A percentile compares a stretch with the other conserved stretches of the same genome.
phyloP scores from a whole-genome alignment of 805 yeast genomes.

The Saccharomycopsis oosterbeekiorum region DNA sequence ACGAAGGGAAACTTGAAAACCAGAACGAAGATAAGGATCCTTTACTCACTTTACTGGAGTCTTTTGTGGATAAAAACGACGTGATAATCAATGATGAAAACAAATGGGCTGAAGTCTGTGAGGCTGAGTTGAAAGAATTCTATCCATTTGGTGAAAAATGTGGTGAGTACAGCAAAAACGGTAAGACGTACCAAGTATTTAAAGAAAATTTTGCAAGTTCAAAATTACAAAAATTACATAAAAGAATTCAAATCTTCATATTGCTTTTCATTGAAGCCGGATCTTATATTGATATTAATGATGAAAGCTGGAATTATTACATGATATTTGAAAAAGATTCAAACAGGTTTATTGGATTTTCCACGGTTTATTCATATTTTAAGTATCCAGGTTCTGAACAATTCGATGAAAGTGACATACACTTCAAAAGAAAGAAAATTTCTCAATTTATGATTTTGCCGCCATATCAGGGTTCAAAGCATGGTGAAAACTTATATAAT shows the following conservation, averaged over 20 bases:
- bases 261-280: slow-evolving; percentile 91
- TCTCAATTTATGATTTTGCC: slow-evolving; percentile 85
- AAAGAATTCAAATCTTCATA: slow-evolving; percentile 68
- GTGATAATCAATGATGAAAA: slow-evolving; percentile 54
- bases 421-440: slow-evolving; percentile 51
- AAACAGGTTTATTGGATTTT: slow-evolving; percentile 58
- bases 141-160: slow-evolving; percentile 32
- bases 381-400: slow-evolving; percentile 46
- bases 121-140: slow-evolving; percentile 36
- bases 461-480: slow-evolving; percentile 62
- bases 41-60: slow-evolving; percentile 29
- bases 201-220: neutral
- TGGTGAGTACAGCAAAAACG: slow-evolving; percentile 19
- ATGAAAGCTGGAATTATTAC: slow-evolving; percentile 74
- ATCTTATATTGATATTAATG: slow-evolving; percentile 68
- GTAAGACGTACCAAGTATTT: neutral
- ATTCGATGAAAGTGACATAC: slow-evolving; percentile 32
- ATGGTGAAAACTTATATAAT: slow-evolving; percentile 62
- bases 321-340: slow-evolving; percentile 32
- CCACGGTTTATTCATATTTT: slow-evolving; percentile 81
- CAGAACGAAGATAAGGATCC: slow-evolving; percentile 46
- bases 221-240: slow-evolving; percentile 40
- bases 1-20: slow-evolving; percentile 37
- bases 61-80: slow-evolving; percentile 45
- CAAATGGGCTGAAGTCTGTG: slow-evolving; percentile 52